Conservation (phyloP, 1,284 basidiomycete genomes). For the Abortiporus biennis region DNA sequence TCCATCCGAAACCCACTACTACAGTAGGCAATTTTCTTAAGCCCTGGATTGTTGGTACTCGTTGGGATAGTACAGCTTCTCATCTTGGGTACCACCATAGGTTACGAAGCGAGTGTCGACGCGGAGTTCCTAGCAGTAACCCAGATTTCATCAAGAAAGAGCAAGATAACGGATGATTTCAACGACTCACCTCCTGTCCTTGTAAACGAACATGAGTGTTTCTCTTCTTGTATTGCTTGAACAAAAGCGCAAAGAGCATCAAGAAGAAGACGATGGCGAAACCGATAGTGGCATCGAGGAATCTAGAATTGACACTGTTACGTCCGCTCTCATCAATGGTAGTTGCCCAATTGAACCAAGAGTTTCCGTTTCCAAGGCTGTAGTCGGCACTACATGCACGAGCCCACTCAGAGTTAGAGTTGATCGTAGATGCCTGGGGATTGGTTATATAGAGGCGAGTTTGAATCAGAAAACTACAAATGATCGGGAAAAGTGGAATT, state of each 20-base stretch:
- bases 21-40: no score
- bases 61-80: not conserved
- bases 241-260: constrained; percentile 33
- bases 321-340: constrained; percentile 10
- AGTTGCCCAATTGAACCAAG: constrained; percentile 28
- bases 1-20: no score
- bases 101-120: no score
- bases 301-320: constrained; percentile 24
- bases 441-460: not conserved
- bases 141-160: no score
- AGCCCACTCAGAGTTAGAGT: constrained; percentile 64
- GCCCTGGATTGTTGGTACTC: no score
- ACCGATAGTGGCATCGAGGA: constrained; percentile 39
- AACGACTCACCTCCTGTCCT: constrained; percentile 56
- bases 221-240: constrained; percentile 36
- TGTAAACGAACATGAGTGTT: constrained; percentile 41
- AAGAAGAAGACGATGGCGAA: constrained; percentile 35
- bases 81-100: not conserved
- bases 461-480: not conserved
- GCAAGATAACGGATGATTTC: no score
- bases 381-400: constrained; percentile 42
- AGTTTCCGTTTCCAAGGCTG: constrained; percentile 26
- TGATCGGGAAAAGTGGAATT: not conserved
- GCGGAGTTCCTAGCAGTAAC: no score
- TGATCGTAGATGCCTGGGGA: constrained; percentile 56